Base-by-base conservation (phyloP, 1,139 yeast species). In the Debaryomyces sp. region DNA sequence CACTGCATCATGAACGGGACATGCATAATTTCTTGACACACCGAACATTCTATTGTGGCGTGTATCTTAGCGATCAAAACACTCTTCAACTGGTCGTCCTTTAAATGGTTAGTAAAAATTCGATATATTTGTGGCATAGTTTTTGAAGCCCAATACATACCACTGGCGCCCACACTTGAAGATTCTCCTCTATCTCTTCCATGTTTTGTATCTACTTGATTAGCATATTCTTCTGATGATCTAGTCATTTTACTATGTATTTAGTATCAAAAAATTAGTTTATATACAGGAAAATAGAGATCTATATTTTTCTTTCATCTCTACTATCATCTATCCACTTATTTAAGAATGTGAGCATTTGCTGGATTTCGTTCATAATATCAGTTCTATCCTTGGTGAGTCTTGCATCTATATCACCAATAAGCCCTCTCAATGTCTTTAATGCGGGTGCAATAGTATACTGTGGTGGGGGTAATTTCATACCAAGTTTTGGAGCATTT, bases 21-120 rank as follows among this genome's bases (percentile, higher is more conserved):
- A 52, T 70, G 68, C 81, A 76, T 76, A 10, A 67, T 59, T 42
- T 76, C 80, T 4, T 78, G 68, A 53, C 81, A 76, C 24, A 76
- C 70, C 29, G 73, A 62, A 52, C 81, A 76, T 52, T 76, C 80
- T 22, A 73, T 49, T 5, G 61, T 56, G 27, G 63, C 49, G 15
- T 61, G 54, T 44, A 70, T 58, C 45, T 66, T 67, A n/a, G 64
- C 61, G 44, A 63, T 50, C 17, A 64, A 47, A 12, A 46, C 49
- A 23, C 53, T 44, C 29, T 59, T 55, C 22, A 60, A 45, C 12
- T 47, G 45, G 29, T 49, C 50, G 41, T 62, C 61, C 68, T 63
- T 42, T 12, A 10, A 15, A 13, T 18, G n/a, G 58, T 56, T 57
- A 57, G 57, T 48, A 49, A 10, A 22, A n/a, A 10, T 9, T 30